Conservation (phyloP, 2,329 filamentous ascomycete species). For the Sporothrix pseudoabietina region DNA sequence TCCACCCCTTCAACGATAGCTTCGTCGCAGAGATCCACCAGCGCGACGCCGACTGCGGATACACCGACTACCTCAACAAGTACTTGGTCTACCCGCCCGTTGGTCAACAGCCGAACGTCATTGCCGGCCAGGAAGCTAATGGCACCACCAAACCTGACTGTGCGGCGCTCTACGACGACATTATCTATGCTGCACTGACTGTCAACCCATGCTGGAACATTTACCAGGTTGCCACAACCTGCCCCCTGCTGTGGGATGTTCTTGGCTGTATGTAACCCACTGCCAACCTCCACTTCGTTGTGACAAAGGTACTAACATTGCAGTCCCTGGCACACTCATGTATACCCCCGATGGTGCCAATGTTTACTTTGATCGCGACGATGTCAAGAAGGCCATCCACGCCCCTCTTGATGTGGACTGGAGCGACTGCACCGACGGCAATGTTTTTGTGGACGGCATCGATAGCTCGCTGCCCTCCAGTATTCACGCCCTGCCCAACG, state of each 20-base stretch:
- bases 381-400: constrained; percentile 41
- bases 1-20: constrained; percentile 66
- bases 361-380: constrained; percentile 71
- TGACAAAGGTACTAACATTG: neutral
- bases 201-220: constrained; percentile 79
- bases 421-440: constrained; percentile 54
- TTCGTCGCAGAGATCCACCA: constrained; percentile 56
- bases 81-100: constrained; percentile 70
- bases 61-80: constrained; percentile 59
- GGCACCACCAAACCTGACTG: constrained; percentile 52
- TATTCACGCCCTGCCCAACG: constrained; percentile 63
- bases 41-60: constrained; percentile 62
- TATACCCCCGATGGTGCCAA: constrained; percentile 65
- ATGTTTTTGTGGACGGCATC: constrained; percentile 45
- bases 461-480: constrained; percentile 59
- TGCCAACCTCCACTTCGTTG: neutral
- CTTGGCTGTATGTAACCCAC: constrained; percentile 51
- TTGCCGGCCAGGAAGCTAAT: constrained; percentile 49
- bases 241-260: constrained; percentile 69
- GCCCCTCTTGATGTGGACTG: constrained; percentile 47
- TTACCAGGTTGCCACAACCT: constrained; percentile 72
- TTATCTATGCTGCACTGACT: constrained; percentile 55
- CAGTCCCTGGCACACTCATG: constrained; percentile 60
- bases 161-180: constrained; percentile 56
- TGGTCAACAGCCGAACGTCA: constrained; percentile 56